Percentiles rank a stretch among this genome's conserved stretches.
These are phyloP conservation scores for Piper longum DNA, from an alignment of 164 flowering plant species.

Conservation along the genomic window DNA sequence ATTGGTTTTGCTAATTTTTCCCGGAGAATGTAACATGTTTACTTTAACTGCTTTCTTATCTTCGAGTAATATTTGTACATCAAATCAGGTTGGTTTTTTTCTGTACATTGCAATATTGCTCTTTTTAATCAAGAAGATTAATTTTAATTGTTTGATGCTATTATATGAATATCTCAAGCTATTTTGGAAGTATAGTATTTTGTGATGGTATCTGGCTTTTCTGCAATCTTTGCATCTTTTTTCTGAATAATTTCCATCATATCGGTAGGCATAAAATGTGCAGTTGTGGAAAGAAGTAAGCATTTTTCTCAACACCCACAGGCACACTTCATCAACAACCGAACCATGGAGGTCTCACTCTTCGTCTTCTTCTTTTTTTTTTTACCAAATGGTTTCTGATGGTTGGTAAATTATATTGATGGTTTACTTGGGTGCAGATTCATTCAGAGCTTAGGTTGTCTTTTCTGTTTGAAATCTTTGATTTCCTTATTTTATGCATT, in stretches of 20 bases:
- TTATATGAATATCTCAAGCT: too few species aligned
- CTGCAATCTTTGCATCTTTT: neutral
- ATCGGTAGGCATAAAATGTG: constrained; percentile 61
- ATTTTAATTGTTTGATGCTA: too few species aligned
- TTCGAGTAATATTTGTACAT: too few species aligned
- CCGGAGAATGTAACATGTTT: too few species aligned
- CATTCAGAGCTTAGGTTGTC: neutral
- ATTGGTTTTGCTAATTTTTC: too few species aligned
- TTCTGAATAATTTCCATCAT: neutral
- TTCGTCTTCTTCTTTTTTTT: neutral
- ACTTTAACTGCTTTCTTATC: too few species aligned
- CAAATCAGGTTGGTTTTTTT: too few species aligned
- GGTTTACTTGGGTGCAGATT: neutral
- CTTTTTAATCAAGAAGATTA: too few species aligned
- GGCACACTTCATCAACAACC: constrained; percentile 93
- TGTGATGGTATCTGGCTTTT: neutral
- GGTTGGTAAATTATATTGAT: neutral
- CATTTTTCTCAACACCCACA: constrained; percentile 79
- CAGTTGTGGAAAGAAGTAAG: constrained; percentile 61
- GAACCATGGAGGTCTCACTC: constrained; percentile 79
- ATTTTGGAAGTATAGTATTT: too few species aligned
- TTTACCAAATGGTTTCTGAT: neutral
- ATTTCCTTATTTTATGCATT: neutral
- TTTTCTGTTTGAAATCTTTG: neutral
- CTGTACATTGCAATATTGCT: too few species aligned